These are phyloP conservation scores for Luzula sylvatica DNA, from an alignment of 176 grass and related monocot species.

Conservation along the genomic window DNA sequence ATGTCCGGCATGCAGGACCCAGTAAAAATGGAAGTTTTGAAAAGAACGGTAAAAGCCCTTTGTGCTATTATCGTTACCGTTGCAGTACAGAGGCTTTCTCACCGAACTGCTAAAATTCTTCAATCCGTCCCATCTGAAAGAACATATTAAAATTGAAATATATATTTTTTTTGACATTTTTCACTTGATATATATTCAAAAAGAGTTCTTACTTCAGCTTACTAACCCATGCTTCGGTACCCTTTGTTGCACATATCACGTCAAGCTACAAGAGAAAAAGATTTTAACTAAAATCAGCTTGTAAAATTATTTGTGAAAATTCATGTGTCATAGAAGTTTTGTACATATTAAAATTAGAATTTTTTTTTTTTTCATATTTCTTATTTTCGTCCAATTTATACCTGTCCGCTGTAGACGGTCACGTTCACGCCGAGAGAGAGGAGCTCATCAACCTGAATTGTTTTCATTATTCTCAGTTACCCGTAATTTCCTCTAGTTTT, in stretches of 20 bases:
- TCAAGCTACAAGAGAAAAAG: slow-evolving; percentile 38
- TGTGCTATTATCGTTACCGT: slow-evolving; percentile 24
- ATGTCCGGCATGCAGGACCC: slow-evolving; percentile 73
- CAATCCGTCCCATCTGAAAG: slow-evolving; percentile 63
- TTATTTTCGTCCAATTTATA: too few species aligned
- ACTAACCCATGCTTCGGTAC: slow-evolving; percentile 67
- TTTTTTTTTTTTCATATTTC: too few species aligned
- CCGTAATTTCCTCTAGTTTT: too few species aligned
- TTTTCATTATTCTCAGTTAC: not conserved
- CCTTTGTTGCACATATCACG: slow-evolving; percentile 58
- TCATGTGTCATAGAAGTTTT: too few species aligned
- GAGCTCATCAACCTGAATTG: slow-evolving; percentile 62
- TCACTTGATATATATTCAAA: too few species aligned
- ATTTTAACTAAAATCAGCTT: too few species aligned
- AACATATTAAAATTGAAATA: not conserved
- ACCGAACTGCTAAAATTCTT: slow-evolving; percentile 31
- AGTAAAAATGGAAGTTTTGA: slow-evolving; percentile 79
- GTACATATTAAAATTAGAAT: too few species aligned
- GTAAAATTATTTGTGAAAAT: too few species aligned
- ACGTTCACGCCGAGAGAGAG: slow-evolving; percentile 57
- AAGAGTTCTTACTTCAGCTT: slow-evolving; percentile 70
- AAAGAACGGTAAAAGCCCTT: slow-evolving; percentile 65
- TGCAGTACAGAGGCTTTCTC: slow-evolving; percentile 50
- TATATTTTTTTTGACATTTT: too few species aligned
- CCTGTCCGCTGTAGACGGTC: slow-evolving; percentile 85